phyloP scores from a whole-genome alignment of 2,329 filamentous ascomycete species.

The Aspergillus puulaauensis region DNA sequence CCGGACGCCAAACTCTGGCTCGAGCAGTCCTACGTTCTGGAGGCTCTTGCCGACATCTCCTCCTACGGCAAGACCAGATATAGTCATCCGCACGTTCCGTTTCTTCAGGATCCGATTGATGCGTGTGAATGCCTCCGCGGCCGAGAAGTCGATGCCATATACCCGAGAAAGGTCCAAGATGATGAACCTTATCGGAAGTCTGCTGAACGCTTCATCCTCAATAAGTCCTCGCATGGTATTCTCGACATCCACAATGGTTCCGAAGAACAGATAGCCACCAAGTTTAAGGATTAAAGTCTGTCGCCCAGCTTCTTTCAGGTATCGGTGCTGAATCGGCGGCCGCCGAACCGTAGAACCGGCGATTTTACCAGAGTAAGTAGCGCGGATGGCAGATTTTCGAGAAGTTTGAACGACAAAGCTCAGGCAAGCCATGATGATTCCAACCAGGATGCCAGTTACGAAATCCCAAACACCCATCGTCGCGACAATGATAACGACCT shows the following conservation, averaged over 20 bases:
- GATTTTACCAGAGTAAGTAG: constrained; percentile 84
- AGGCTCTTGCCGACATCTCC: constrained; percentile 75
- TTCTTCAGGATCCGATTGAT: constrained; percentile 80
- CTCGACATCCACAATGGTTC: constrained; percentile 94
- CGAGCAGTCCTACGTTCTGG: constrained; percentile 78
- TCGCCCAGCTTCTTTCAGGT: constrained; percentile 77
- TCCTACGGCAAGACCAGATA: constrained; percentile 77
- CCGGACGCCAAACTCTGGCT: constrained; percentile 70
- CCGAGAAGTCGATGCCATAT: constrained; percentile 91
- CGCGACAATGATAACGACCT: constrained; percentile 81
- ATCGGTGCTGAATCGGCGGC: constrained; percentile 84
- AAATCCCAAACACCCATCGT: constrained; percentile 98
- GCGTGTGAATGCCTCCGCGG: constrained; percentile 89
- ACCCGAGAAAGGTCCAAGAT: constrained; percentile 88
- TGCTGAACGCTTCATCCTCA: constrained; percentile 74
- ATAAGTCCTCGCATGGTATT: constrained; percentile 80
- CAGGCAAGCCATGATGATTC: constrained; percentile 86
- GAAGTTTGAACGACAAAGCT: constrained; percentile 92
- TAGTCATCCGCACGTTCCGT: constrained; percentile 74
- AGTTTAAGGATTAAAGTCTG: constrained; percentile 93
- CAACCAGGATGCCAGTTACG: constrained; percentile 87
- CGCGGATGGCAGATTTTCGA: constrained; percentile 81
- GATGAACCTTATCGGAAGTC: constrained; percentile 81
- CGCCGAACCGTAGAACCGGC: constrained; percentile 90
- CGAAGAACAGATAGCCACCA: constrained; percentile 95